Percentiles rank a stretch among this genome's conserved stretches.
Evolutionary conservation across 345 rosid species (phyloP).

Genomic region (Hirschfeldia incana): DNA sequence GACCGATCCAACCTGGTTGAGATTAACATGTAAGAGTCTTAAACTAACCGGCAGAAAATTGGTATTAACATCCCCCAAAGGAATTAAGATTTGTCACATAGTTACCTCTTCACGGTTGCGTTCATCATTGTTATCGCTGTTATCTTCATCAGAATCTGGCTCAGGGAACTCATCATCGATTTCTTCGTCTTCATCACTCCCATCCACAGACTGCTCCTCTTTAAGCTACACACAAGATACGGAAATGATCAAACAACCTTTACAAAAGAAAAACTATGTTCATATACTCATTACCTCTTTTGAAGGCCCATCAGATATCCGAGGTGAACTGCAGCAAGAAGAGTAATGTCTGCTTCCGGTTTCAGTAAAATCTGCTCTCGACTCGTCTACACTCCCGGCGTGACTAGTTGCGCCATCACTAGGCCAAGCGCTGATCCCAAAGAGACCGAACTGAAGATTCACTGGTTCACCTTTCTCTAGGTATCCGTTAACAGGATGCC

Average conservation of each 20-base stretch:
- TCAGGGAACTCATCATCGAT: conserved; percentile 65
- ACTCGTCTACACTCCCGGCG: conserved; percentile 88
- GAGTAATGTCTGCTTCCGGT: conserved; percentile 82
- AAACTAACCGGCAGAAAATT: background rate
- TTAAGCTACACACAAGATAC: conserved; percentile 51
- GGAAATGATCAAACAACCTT: background rate
- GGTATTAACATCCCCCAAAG: background rate
- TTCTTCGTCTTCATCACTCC: conserved; percentile 87
- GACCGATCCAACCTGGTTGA: conserved; percentile 76
- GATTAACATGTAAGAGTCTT: conserved; percentile 5
- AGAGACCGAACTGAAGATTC: conserved; percentile 93
- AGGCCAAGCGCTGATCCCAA: conserved; percentile 99
- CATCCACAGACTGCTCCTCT: conserved; percentile 88
- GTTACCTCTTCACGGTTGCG: conserved; percentile 72
- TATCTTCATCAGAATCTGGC: conserved; percentile 82
- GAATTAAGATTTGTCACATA: background rate
- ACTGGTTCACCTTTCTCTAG: conserved; percentile 80
- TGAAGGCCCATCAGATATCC: conserved; percentile 72
- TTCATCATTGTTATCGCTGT: conserved; percentile 54
- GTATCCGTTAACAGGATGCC: conserved; percentile 67
- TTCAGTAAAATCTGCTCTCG: conserved; percentile 72
- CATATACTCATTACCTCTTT: conserved; percentile 63
- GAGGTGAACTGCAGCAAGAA: conserved; percentile 96
- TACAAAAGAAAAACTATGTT: background rate
- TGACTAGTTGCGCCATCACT: conserved; percentile 90